phyloP scores from a whole-genome alignment of 1,284 basidiomycete species.

The Tilletia caries region DNA sequence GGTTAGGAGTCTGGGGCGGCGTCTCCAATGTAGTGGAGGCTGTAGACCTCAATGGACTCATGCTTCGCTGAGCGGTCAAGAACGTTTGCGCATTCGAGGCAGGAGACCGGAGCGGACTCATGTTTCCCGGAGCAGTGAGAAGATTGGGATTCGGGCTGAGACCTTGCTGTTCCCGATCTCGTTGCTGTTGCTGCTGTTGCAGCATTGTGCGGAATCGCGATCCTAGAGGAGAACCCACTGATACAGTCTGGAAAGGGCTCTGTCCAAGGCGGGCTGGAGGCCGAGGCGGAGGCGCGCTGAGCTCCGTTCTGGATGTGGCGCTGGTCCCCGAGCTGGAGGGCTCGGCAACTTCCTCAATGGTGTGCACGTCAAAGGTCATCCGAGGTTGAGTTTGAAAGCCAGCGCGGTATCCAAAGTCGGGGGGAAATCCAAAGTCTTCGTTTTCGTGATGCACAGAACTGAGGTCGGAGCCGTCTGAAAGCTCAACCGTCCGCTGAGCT shows the following conservation, averaged over 20 bases:
- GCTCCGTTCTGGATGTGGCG: slow-evolving; percentile 2
- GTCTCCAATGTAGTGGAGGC: background rate
- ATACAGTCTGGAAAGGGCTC: background rate
- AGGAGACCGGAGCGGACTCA: background rate
- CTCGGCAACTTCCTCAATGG: slow-evolving; percentile 6
- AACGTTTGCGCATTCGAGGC: background rate
- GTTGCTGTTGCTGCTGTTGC: background rate
- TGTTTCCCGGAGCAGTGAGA: background rate
- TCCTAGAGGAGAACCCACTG: slow-evolving; percentile 5
- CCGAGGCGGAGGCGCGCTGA: slow-evolving; percentile 7
- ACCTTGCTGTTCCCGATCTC: background rate
- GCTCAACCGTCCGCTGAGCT: background rate
- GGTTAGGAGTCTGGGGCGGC: background rate
- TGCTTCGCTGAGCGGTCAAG: background rate
- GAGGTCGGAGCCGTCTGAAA: too few species aligned
- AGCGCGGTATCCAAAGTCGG: slow-evolving; percentile 4
- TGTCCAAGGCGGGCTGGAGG: background rate
- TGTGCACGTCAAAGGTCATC: slow-evolving; percentile 7
- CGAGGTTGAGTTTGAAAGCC: slow-evolving; percentile 6
- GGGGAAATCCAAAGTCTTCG: background rate
- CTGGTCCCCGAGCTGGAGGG: slow-evolving; percentile 8
- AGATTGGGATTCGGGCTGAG: background rate
- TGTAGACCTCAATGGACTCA: background rate
- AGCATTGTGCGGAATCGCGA: background rate
- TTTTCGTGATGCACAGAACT: background rate